A percentile compares a stretch with the other conserved stretches of the same genome.
These are phyloP conservation scores for Alternaria ventricosa DNA, from an alignment of 2,329 filamentous ascomycete genomes.

Conservation along the genomic window DNA sequence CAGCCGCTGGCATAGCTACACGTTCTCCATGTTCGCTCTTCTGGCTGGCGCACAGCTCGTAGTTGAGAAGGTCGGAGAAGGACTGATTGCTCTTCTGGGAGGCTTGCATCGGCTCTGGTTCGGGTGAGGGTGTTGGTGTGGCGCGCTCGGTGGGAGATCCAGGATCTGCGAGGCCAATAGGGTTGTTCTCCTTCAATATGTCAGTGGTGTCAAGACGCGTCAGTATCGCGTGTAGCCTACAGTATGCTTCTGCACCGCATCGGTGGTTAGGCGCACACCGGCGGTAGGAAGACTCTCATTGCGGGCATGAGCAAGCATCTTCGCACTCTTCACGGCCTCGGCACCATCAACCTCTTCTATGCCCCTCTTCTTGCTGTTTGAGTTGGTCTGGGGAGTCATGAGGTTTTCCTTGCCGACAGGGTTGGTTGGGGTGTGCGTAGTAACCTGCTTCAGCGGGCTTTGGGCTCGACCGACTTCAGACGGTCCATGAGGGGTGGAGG, in stretches of 20 bases:
- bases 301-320: slow-evolving; percentile 34
- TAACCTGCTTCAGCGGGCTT: slow-evolving; percentile 46
- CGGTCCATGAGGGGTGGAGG: slow-evolving; percentile 33
- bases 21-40: slow-evolving; percentile 31
- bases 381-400: slow-evolving; percentile 16
- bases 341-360: slow-evolving; percentile 46
- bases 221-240: slow-evolving; percentile 22
- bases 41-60: slow-evolving; percentile 53
- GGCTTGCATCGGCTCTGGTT: slow-evolving; percentile 21
- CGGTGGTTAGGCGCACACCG: slow-evolving; percentile 29
- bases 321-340: slow-evolving; percentile 34
- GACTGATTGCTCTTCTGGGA: slow-evolving; percentile 49
- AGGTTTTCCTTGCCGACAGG: slow-evolving; percentile 41
- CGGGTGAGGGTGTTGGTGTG: slow-evolving; percentile 32
- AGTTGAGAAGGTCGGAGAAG: slow-evolving; percentile 58
- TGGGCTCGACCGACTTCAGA: slow-evolving; percentile 32
- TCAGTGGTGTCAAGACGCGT: slow-evolving; percentile 32
- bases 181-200: slow-evolving; percentile 30
- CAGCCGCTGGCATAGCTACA: slow-evolving; percentile 8
- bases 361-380: slow-evolving; percentile 42
- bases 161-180: slow-evolving; percentile 33
- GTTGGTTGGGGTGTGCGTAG: slow-evolving; percentile 29
- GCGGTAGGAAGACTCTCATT: slow-evolving; percentile 18
- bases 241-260: slow-evolving; percentile 34
- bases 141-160: slow-evolving; percentile 46